Conservation (phyloP, 768 basidiomycete genomes). For the Trametes elegans region DNA sequence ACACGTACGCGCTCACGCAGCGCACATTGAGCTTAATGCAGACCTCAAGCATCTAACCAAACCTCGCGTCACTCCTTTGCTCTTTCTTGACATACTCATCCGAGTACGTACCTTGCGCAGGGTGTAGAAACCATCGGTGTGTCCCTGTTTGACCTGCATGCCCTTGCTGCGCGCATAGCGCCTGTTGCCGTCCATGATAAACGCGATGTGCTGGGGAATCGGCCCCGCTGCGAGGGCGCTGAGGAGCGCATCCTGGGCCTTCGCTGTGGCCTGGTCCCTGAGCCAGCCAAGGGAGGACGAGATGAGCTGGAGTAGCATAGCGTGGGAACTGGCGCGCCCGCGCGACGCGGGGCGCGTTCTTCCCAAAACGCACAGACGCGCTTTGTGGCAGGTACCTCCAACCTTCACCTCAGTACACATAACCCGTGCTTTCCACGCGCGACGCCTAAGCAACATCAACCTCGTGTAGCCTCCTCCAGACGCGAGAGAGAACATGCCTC, state of each 20-base stretch:
- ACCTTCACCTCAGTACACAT: too few relatives aligned
- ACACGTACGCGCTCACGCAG: conserved; percentile 95
- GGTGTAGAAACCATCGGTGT: conserved; percentile 79
- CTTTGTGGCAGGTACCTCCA: too few relatives aligned
- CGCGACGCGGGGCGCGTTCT: conserved; percentile 6
- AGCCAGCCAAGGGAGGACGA: conserved; percentile 27
- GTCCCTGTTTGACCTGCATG: conserved; percentile 71
- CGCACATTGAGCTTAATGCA: conserved; percentile 77
- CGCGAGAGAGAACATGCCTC: too few relatives aligned
- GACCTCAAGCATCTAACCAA: conserved; percentile 72
- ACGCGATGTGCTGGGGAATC: conserved; percentile 85
- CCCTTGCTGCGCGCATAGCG: conserved; percentile 76
- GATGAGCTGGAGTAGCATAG: conserved; percentile 26
- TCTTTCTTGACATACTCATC: neutral
- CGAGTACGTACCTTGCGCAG: conserved; percentile 63
- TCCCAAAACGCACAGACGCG: too few relatives aligned
- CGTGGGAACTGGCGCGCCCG: conserved; percentile 22
- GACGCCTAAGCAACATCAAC: too few relatives aligned
- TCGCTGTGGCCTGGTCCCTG: conserved; percentile 15
- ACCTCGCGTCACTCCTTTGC: neutral
- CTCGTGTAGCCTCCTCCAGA: neutral
- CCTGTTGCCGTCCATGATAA: conserved; percentile 97
- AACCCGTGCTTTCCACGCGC: too few relatives aligned
- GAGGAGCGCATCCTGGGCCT: conserved; percentile 50
- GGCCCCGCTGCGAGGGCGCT: conserved; percentile 77